phyloP scores from a whole-genome alignment of 345 rosid species.

The Salix suchowensis region DNA sequence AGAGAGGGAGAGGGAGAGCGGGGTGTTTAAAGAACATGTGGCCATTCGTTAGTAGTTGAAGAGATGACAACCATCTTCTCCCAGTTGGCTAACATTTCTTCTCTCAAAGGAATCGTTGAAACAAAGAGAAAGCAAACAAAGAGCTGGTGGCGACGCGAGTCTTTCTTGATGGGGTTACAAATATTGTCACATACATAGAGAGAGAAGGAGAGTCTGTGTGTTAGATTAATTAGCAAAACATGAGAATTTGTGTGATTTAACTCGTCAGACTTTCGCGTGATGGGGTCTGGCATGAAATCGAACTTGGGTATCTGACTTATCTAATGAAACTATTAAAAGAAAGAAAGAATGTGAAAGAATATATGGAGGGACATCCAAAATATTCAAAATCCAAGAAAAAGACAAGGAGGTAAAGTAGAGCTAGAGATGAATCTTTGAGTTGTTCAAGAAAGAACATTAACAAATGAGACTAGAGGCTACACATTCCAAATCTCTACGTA shows the following conservation, averaged over 20 bases:
- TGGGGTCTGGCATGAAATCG: conserved; percentile 19
- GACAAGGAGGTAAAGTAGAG: conserved; percentile 38
- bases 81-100: conserved; percentile 52
- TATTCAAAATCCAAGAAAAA: conserved; percentile 43
- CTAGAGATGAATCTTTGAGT: conserved; percentile 58
- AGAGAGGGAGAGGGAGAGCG: conserved; percentile 21
- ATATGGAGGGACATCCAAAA: conserved; percentile 14
- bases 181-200: background rate
- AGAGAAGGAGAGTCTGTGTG: background rate
- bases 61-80: conserved; percentile 57
- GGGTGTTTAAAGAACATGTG: conserved; percentile 39
- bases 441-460: conserved; percentile 45
- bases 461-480: conserved; percentile 12
- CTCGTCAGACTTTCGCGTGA: conserved; percentile 41
- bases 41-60: conserved; percentile 62
- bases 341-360: conserved; percentile 20
- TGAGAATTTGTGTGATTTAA: conserved; percentile 4
- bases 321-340: background rate
- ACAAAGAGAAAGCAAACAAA: conserved; percentile 67
- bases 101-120: conserved; percentile 48
- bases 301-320: conserved; percentile 1
- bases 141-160: conserved; percentile 59
- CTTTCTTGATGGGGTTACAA: conserved; percentile 32
- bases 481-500: conserved; percentile 47
- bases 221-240: background rate